Evolutionary conservation across 2,329 filamentous ascomycete species (phyloP), one percentile per base, ranked within the genome.

Genomic region (Aspergillus quadricinctus): DNA sequence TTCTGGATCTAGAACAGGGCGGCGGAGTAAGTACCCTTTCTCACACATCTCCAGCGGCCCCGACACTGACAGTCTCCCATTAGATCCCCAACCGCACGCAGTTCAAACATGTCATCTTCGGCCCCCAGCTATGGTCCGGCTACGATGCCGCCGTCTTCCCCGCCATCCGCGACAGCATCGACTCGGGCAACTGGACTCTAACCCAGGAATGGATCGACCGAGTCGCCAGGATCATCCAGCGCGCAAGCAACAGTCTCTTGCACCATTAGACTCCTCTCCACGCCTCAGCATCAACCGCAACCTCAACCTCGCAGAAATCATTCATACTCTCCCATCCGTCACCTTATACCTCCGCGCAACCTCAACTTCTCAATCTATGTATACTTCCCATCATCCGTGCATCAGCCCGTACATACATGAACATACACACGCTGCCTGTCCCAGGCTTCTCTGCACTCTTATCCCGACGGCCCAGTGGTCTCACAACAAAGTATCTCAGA

Each of bases 61-160:
- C 17, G 46, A 27, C 43, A 17, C 21, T 11, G 19, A 46, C 11
- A 11, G 31, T 14, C 21, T 40, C 50, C 43, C 23, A 37, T 51
- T 55, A 92, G 88, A 83, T 96, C 4, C 89, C 90, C 41, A 90
- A 90, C 65, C 87, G 93, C 61, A 89, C 89, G 4, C 94, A 97
- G 75, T 99, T 92, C 81, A 96, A 95, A 73, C 94, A 97, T 74
- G 83, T 95, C 68, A 77, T 99, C 55, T 96, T 92, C 70, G 93
- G 89, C 1, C 94, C 94, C 0, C 84, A 90, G 67, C 78, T 84
- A 2, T 92, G 90, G 88, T 87, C 86, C 35, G 84, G 82, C 40
- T 83, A 87, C 62, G 83, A 88, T 31, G 82, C 83, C 55, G 83
- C 83, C 0, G 84, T 84, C 59, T 95, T 95, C 75, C 93, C 93